Evolutionary conservation across 2,329 filamentous ascomycete genomes (phyloP).

Genomic region (Chaetomium sp.): DNA sequence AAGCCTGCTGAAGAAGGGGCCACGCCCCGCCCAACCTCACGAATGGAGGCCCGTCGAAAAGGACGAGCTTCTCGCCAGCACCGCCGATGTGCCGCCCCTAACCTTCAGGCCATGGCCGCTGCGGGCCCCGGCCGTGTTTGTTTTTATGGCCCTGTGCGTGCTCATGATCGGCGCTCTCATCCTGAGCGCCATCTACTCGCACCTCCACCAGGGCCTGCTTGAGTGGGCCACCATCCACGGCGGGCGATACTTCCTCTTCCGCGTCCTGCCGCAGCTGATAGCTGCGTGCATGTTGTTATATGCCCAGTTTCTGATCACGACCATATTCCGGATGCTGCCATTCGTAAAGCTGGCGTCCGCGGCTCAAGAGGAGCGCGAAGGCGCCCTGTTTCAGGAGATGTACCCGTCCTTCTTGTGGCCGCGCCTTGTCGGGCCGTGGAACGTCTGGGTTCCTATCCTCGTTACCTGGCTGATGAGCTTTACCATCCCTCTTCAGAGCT

Average conservation of each 20-base stretch:
- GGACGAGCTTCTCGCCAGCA: constrained; percentile 36
- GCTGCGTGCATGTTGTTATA: constrained; percentile 73
- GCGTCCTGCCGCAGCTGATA: constrained; percentile 79
- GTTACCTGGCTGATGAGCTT: constrained; percentile 78
- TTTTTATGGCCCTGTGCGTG: constrained; percentile 63
- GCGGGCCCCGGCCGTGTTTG: constrained; percentile 63
- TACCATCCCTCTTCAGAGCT: constrained; percentile 78
- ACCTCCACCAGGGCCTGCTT: constrained; percentile 64
- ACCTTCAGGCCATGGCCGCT: constrained; percentile 73
- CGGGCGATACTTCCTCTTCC: constrained; percentile 79
- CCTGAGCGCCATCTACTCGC: constrained; percentile 71
- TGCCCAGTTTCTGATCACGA: constrained; percentile 71
- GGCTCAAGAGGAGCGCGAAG: constrained; percentile 58
- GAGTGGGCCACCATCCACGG: constrained; percentile 70
- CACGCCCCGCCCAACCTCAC: constrained; percentile 30
- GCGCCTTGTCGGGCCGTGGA: constrained; percentile 61
- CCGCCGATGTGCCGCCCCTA: constrained; percentile 55
- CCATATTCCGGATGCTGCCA: constrained; percentile 75
- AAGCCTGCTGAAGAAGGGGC: constrained; percentile 31
- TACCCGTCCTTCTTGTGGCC: constrained; percentile 70
- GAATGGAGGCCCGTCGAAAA: constrained; percentile 39
- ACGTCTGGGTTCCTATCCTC: constrained; percentile 66
- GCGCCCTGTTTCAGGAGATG: constrained; percentile 68
- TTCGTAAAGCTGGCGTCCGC: constrained; percentile 76
- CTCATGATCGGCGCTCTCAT: constrained; percentile 73